A percentile compares a stretch with the other conserved stretches of the same genome.
Conservation (phyloP, 495 filamentous ascomycete genomes). For the Annulohypoxylon maeteangense region DNA sequence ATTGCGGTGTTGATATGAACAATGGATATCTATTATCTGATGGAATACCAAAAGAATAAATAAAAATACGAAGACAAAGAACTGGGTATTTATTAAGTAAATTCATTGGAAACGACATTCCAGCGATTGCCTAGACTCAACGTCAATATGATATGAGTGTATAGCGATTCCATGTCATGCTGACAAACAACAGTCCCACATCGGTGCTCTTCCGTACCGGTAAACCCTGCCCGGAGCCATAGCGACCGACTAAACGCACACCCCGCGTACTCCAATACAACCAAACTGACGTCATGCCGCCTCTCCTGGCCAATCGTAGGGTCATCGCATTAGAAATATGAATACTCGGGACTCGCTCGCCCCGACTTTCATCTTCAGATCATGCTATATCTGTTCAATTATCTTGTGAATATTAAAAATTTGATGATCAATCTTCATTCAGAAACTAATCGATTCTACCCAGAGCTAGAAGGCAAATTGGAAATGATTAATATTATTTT, state of each 20-base stretch:
- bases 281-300: background rate
- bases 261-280: background rate
- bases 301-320: background rate
- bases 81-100: constrained; percentile 5
- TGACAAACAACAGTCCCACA: constrained; percentile 26
- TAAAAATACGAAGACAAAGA: background rate
- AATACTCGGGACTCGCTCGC: constrained; percentile 11
- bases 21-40: background rate
- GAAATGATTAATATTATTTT: background rate
- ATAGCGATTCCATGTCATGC: constrained; percentile 7
- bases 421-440: background rate
- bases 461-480: background rate
- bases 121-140: background rate
- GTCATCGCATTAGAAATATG: background rate
- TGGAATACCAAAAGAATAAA: background rate
- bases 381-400: background rate
- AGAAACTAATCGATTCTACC: too few relatives aligned
- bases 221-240: constrained; percentile 6
- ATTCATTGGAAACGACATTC: background rate
- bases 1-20: background rate
- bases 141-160: constrained; percentile 31
- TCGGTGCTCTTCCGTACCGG: constrained; percentile 21
- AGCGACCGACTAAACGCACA: constrained; percentile 34
- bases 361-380: background rate
- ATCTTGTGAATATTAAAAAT: background rate